These are phyloP conservation scores for Penicillium manginii DNA, from an alignment of 495 filamentous ascomycete species.

Conservation along the genomic window DNA sequence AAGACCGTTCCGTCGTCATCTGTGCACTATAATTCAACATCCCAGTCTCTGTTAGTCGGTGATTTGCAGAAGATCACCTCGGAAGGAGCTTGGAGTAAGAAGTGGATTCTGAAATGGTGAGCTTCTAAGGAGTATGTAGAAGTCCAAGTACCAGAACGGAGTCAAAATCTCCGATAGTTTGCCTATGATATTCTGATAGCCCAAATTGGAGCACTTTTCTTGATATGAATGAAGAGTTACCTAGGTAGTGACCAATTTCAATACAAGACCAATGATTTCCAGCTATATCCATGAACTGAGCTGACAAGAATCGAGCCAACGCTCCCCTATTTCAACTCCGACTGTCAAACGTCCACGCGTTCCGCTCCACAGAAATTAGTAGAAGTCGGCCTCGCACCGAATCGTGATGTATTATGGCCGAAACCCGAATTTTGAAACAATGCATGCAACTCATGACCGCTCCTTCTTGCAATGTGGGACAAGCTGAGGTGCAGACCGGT, in stretches of 20 bases:
- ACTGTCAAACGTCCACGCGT: not conserved
- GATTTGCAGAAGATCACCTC: slow-evolving; percentile 53
- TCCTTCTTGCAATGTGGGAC: not conserved
- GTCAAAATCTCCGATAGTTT: not conserved
- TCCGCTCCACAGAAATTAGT: not conserved
- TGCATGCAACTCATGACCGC: not conserved
- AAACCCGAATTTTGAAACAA: not conserved
- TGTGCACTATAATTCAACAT: slow-evolving; percentile 54
- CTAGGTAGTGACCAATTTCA: no score
- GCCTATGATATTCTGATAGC: not conserved
- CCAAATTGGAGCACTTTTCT: not conserved
- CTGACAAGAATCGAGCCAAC: no score
- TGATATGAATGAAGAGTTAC: not conserved
- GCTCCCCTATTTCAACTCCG: not conserved
- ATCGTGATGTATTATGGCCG: not conserved
- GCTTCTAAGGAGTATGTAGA: not conserved
- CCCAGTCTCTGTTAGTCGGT: slow-evolving; percentile 52
- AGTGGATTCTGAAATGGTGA: slow-evolving; percentile 65
- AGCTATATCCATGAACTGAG: no score
- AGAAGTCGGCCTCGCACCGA: not conserved
- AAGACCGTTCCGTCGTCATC: slow-evolving; percentile 35
- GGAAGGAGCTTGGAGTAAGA: slow-evolving; percentile 57
- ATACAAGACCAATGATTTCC: no score
- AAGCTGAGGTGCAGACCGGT: not conserved
- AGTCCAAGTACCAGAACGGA: not conserved